phyloP scores from a whole-genome alignment of 179 eudicot genomes.

The Spinacia oleracea region DNA sequence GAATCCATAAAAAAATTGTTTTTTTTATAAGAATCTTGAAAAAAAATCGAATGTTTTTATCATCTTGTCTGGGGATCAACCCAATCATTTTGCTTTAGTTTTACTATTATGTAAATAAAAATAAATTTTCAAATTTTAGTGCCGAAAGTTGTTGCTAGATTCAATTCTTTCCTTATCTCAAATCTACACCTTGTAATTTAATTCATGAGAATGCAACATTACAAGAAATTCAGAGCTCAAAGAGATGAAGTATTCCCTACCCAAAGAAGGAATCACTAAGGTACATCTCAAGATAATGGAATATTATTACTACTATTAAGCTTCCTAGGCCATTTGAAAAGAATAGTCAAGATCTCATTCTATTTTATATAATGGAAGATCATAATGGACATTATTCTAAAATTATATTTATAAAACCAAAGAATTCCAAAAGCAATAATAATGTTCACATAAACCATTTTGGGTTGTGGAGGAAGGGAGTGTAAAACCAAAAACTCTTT shows the following conservation, averaged over 20 bases:
- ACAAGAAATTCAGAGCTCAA: slow-evolving; percentile 15
- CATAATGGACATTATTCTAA: slow-evolving; percentile 7
- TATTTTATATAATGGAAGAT: slow-evolving; percentile 19
- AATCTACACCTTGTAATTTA: not conserved
- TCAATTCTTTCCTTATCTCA: slow-evolving; percentile 26
- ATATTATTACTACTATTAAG: slow-evolving; percentile 15
- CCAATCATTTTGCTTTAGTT: slow-evolving; percentile 17
- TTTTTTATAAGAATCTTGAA: slow-evolving; percentile 23
- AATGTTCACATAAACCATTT: slow-evolving; percentile 12
- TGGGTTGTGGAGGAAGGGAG: not conserved
- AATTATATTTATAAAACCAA: not conserved
- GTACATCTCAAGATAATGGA: slow-evolving; percentile 14
- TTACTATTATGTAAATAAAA: not conserved
- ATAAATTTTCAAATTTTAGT: slow-evolving; percentile 8
- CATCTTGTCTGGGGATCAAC: slow-evolving; percentile 38
- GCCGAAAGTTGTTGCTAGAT: slow-evolving; percentile 30
- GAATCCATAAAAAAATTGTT: slow-evolving; percentile 22
- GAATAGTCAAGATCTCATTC: slow-evolving; percentile 24
- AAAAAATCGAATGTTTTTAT: slow-evolving; percentile 31
- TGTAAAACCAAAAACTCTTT: not conserved
- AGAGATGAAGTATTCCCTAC: slow-evolving; percentile 18
- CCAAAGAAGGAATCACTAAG: slow-evolving; percentile 21
- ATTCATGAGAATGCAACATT: slow-evolving; percentile 16
- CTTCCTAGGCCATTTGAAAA: slow-evolving; percentile 28
- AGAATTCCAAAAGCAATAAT: slow-evolving; percentile 13